Evolutionary conservation across 2,329 filamentous ascomycete genomes (phyloP).

Genomic region (Aspergillus fischeri): DNA sequence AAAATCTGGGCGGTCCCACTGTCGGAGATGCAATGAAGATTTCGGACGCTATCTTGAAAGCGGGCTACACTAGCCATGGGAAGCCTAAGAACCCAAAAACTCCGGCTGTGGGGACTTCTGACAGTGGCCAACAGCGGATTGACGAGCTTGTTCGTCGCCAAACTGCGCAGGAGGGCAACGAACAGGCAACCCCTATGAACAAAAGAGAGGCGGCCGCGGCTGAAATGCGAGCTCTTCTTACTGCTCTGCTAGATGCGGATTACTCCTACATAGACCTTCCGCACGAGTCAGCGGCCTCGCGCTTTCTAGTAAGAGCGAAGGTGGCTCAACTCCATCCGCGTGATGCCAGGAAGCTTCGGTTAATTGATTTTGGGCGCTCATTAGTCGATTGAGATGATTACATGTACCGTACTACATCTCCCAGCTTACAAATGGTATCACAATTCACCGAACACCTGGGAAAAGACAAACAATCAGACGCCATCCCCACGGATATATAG

Average conservation of each 20-base stretch:
- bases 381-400: constrained; percentile 22
- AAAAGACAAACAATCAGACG: not conserved
- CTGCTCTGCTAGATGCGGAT: constrained; percentile 43
- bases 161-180: constrained; percentile 19
- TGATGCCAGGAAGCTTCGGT: constrained; percentile 48
- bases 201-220: constrained; percentile 47
- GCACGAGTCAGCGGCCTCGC: constrained; percentile 49
- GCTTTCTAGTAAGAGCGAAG: constrained; percentile 53
- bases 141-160: constrained; percentile 47
- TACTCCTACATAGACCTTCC: constrained; percentile 47
- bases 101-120: constrained; percentile 27
- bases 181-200: constrained; percentile 26
- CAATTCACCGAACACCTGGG: not conserved
- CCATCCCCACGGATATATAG: not conserved
- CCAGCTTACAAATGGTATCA: not conserved
- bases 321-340: constrained; percentile 54
- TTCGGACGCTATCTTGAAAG: constrained; percentile 50
- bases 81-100: constrained; percentile 39
- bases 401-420: not conserved
- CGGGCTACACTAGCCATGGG: constrained; percentile 52
- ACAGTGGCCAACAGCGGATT: constrained; percentile 45
- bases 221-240: constrained; percentile 46
- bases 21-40: constrained; percentile 70
- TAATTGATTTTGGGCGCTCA: constrained; percentile 51
- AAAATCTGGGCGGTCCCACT: constrained; percentile 77